These are phyloP conservation scores for Corchorus olitorius DNA, from an alignment of 345 rosid species.

Conservation along the genomic window DNA sequence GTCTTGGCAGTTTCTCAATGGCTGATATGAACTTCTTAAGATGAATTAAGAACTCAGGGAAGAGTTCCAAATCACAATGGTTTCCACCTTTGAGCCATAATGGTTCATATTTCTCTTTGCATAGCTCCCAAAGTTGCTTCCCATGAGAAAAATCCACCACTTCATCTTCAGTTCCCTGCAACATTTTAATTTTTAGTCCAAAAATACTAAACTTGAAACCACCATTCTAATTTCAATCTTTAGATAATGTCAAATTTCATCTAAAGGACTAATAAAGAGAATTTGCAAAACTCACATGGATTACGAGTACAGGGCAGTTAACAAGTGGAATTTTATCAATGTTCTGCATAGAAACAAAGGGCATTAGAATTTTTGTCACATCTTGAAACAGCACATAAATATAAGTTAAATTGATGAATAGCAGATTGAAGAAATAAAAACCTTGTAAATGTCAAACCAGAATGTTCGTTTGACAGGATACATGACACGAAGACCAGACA, in stretches of 20 bases:
- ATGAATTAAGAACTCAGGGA: constrained; percentile 77
- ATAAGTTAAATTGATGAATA: neutral
- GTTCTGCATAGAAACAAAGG: constrained; percentile 46
- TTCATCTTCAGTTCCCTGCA: constrained; percentile 85
- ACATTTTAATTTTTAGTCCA: neutral
- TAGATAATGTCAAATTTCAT: neutral
- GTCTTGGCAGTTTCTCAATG: constrained; percentile 57
- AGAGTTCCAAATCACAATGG: constrained; percentile 81
- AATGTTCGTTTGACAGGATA: constrained; percentile 73
- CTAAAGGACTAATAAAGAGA: too few relatives aligned
- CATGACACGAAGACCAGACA: constrained; percentile 88
- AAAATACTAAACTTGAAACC: neutral
- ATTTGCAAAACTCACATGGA: constrained; percentile 62
- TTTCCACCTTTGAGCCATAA: constrained; percentile 82
- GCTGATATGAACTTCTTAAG: constrained; percentile 76
- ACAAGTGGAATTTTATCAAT: constrained; percentile 78
- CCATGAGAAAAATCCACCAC: constrained; percentile 87
- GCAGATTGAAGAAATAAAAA: constrained; percentile 17
- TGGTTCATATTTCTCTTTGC: constrained; percentile 90
- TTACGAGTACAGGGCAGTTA: constrained; percentile 82
- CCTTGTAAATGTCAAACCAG: constrained; percentile 93
- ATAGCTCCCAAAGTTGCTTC: constrained; percentile 77
- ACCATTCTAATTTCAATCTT: neutral
- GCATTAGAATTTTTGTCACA: neutral
- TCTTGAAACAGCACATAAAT: neutral